Conservation (phyloP, 192 early-diverging fungal species). For the Podila epigama region DNA sequence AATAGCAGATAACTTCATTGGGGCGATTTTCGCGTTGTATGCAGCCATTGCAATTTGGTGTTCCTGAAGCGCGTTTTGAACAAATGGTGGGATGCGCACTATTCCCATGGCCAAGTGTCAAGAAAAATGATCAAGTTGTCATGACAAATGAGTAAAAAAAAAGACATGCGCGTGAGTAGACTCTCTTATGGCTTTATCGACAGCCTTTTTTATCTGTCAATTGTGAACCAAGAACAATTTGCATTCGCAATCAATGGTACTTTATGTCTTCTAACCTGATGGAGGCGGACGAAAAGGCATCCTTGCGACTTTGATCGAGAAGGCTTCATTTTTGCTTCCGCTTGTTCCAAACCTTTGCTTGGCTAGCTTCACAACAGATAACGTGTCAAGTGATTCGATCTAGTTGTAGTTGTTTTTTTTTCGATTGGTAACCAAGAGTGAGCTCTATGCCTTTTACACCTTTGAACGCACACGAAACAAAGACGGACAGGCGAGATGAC, state of each 20-base stretch:
- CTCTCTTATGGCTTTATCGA: not conserved
- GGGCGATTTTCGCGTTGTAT: conserved; percentile 5
- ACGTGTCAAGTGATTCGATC: conserved; percentile 32
- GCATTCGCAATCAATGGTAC: not conserved
- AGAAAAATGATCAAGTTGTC: not conserved
- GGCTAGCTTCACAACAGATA: conserved; percentile 5
- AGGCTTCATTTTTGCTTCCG: conserved; percentile 1
- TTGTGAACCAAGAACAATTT: no score
- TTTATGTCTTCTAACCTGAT: not conserved
- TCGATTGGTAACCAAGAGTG: no score
- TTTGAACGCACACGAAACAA: not conserved
- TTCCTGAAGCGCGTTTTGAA: conserved; percentile 15
- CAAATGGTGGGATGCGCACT: conserved; percentile 23
- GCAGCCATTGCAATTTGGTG: conserved; percentile 2
- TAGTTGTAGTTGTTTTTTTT: no score
- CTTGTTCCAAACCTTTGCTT: not conserved
- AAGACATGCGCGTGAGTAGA: not conserved
- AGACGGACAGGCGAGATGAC: not conserved
- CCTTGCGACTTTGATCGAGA: conserved; percentile 15
- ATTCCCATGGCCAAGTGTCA: not conserved
- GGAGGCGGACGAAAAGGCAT: conserved; percentile 19
- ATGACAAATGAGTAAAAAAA: not conserved
- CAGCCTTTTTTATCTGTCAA: not conserved
- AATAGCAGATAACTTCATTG: not conserved
- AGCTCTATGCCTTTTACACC: no score